Base-by-base conservation (phyloP, 345 rosid species). In the Hypericum perforatum region DNA sequence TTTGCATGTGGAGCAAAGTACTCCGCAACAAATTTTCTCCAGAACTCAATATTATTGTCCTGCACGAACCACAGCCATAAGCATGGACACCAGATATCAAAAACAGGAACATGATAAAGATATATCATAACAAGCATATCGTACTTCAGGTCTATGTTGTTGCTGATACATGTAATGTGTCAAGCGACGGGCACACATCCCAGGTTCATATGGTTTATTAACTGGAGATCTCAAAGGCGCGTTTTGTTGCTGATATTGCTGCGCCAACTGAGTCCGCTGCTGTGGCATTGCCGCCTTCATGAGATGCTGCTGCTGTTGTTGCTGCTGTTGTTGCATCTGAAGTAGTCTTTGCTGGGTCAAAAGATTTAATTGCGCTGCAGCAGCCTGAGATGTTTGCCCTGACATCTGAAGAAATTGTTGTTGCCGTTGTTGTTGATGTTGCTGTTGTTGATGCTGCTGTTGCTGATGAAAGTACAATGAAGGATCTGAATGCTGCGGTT, bases 1-100 rank as follows among this genome's bases (percentile, higher is more conserved):
- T 46, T 9, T 9, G 12, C 8, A n/a, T 46, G 10, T 39, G 72
- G 72, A 41, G 72, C 69, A 40, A 59, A 74, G 61, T 58, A 66
- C 16, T 74, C 78, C 1, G 69, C 57, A 32, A 74, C 75, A 70
- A 74, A 70, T 51, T 63, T 74, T 54, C 72, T 71, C 80, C 77
- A 76, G 49, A 64, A 76, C 10, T 60, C 68, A 60, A 76, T 69
- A 51, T 53, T 49, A 39, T 69, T 72, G 43, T 76, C 77, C 80
- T 76, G 50, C 29, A 46, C 7, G 22, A 46, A 46, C 10, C 7
- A 32, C 6, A 46, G 32, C 14, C 22, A 7, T 32, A 46, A 14
- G 15, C 22, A 46, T 32, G 14, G 29, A 46, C 10, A 16, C 15
- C 15, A 45, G 8, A 8, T 6, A 32, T 13, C 6, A 22, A 46